A percentile compares a stretch with the other conserved stretches of the same genome.
Conservation (phyloP, 306 rosid genomes). For the Medicago lupulina region DNA sequence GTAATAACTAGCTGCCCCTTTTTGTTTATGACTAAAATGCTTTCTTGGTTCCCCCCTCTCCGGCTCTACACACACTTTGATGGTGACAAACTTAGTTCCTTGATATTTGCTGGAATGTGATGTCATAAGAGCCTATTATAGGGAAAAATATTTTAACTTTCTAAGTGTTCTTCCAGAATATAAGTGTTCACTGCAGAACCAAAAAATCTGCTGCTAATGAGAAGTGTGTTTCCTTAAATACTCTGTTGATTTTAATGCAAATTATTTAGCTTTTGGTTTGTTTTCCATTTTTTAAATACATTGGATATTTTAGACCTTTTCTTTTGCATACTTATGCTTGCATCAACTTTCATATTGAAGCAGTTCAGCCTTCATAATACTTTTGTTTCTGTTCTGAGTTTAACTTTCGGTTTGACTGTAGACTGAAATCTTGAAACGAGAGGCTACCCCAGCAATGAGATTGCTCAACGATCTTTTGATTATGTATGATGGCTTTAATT, state of each 20-base stretch:
- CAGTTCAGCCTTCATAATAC: background rate
- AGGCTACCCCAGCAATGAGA: constrained; percentile 91
- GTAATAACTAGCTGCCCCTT: constrained; percentile 46
- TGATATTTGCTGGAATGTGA: constrained; percentile 9
- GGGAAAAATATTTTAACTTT: background rate
- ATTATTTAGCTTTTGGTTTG: background rate
- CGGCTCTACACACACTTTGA: background rate
- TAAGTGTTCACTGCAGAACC: background rate
- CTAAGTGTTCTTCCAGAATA: background rate
- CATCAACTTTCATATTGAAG: background rate
- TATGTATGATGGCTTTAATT: constrained; percentile 75
- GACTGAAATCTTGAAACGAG: constrained; percentile 90
- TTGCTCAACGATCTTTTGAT: constrained; percentile 88
- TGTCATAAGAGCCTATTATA: constrained; percentile 8
- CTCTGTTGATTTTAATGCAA: constrained; percentile 1
- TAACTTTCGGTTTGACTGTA: constrained; percentile 38
- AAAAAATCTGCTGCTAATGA: constrained; percentile 17
- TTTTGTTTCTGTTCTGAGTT: constrained; percentile 23
- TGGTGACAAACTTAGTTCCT: constrained; percentile 9
- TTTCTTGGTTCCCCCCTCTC: background rate
- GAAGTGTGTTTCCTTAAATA: constrained; percentile 14
- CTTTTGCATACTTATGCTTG: background rate
- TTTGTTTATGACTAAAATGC: background rate
- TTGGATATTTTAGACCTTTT: constrained; percentile 8
- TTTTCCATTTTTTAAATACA: background rate